phyloP scores from a whole-genome alignment of 441 rosid genomes.

The Jatropha podagrica region DNA sequence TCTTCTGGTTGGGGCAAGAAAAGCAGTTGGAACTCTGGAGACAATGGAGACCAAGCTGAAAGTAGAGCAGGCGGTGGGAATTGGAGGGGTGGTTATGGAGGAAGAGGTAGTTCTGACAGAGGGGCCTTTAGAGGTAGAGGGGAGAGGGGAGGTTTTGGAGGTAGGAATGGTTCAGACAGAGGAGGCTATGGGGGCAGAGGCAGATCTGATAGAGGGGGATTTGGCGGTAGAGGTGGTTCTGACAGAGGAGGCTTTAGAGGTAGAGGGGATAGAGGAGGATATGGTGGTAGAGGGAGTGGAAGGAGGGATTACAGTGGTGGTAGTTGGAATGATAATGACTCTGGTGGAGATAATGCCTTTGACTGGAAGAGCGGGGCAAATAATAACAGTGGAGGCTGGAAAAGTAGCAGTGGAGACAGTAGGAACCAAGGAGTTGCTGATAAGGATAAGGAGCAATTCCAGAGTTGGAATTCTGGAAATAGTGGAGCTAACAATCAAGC shows the following conservation, averaged over 20 bases:
- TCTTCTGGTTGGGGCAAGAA: conserved; percentile 37
- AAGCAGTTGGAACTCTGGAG: conserved; percentile 26
- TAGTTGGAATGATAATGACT: conserved; percentile 33
- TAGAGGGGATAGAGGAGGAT: conserved; percentile 33
- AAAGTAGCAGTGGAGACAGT: conserved; percentile 25
- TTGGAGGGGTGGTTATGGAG: conserved; percentile 51
- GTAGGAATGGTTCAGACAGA: conserved; percentile 42
- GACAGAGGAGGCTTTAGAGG: conserved; percentile 33
- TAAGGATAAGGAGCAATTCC: conserved; percentile 22
- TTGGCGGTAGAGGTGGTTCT: conserved; percentile 31
- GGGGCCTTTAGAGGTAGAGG: conserved; percentile 34
- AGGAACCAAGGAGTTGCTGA: conserved; percentile 35
- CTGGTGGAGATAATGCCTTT: conserved; percentile 32
- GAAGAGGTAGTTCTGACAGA: conserved; percentile 40
- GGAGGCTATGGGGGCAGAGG: conserved; percentile 47
- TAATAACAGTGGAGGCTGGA: conserved; percentile 30
- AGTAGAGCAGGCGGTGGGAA: conserved; percentile 41
- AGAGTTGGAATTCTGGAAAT: conserved; percentile 31
- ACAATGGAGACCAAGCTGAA: conserved; percentile 30
- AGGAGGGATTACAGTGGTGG: conserved; percentile 34
- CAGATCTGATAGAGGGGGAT: conserved; percentile 30
- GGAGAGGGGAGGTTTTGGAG: conserved; percentile 28
- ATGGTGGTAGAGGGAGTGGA: conserved; percentile 39
- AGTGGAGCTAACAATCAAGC: conserved; percentile 19
- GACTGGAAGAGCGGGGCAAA: conserved; percentile 42